phyloP scores from a whole-genome alignment of 345 rosid species.

The Abelmoschus esculentus region DNA sequence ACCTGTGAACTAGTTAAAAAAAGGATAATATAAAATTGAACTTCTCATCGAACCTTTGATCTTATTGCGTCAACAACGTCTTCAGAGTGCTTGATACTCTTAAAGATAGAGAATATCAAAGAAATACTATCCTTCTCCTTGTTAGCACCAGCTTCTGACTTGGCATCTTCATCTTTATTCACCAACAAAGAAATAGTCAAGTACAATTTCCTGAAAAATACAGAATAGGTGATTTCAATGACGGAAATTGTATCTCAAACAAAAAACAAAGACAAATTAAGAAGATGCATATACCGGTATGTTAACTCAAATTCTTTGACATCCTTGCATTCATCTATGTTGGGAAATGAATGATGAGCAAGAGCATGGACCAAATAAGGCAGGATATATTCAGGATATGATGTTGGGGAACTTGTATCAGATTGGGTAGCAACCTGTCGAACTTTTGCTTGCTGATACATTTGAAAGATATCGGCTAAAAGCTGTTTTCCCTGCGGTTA shows the following conservation, averaged over 20 bases:
- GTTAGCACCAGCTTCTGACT: conserved; percentile 48
- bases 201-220: conserved; percentile 68
- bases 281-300: conserved; percentile 45
- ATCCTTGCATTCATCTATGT: conserved; percentile 71
- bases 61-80: conserved; percentile 64
- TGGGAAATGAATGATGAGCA: conserved; percentile 84
- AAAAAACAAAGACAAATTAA: conserved; percentile 8
- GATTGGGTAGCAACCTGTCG: conserved; percentile 56
- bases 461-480: conserved; percentile 76
- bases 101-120: background rate
- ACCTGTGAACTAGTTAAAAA: conserved; percentile 6
- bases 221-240: background rate
- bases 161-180: conserved; percentile 75
- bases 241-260: background rate
- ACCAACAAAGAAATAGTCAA: conserved; percentile 55
- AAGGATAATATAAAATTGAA: background rate
- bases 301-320: conserved; percentile 66
- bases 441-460: conserved; percentile 61
- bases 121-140: conserved; percentile 60
- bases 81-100: conserved; percentile 42
- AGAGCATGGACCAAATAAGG: conserved; percentile 71
- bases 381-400: conserved; percentile 61
- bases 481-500: conserved; percentile 76
- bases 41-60: conserved; percentile 52
- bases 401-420: conserved; percentile 44